Evolutionary conservation across 208 protist species (phyloP), one percentile per base, ranked within the genome.

Genomic region (Trypanosoma platydactyli): DNA sequence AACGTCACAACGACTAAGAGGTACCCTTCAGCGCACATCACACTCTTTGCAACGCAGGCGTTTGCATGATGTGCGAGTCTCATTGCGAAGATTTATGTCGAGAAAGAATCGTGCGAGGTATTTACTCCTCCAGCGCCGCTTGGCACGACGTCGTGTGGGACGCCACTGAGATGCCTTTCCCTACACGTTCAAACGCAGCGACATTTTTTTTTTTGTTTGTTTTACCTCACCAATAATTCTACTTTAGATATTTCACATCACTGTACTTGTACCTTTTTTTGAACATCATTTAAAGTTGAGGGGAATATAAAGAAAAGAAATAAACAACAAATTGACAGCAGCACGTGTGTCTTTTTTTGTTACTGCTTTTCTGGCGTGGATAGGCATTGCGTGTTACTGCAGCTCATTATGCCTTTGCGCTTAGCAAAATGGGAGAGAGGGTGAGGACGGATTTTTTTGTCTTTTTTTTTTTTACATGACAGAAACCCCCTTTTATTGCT

Each of bases 381-480:
- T n/a, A n/a, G n/a, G n/a, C n/a, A n/a, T n/a, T n/a, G n/a, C n/a
- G n/a, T n/a, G n/a, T n/a, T n/a, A n/a, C n/a, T n/a, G n/a, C n/a
- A n/a, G n/a, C n/a, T n/a, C n/a, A n/a, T n/a, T n/a, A n/a, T n/a
- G n/a, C n/a, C n/a, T n/a, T n/a, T n/a, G n/a, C n/a, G n/a, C n/a
- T n/a, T n/a, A n/a, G n/a, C n/a, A n/a, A n/a, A 38, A 38, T 38
- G 33, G 3, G 33, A 9, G 9, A 9, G 33, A 5, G 48, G 46
- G 48, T 66, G 64, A 51, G 55, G 62, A n/a, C 71, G 76, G 45
- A 55, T 67, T 35, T 59, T 59, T 22, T 59, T 30, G 3, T 30
- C 9, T 53, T 53, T 53, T 59, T 59, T 24, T 59, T 3, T 3
- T 41, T 53, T 56, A 7, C n/a, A 2, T 65, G 22, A n/a, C n/a